phyloP scores from a whole-genome alignment of 352 stramenopile genomes.

The Phytophthora hybrid region DNA sequence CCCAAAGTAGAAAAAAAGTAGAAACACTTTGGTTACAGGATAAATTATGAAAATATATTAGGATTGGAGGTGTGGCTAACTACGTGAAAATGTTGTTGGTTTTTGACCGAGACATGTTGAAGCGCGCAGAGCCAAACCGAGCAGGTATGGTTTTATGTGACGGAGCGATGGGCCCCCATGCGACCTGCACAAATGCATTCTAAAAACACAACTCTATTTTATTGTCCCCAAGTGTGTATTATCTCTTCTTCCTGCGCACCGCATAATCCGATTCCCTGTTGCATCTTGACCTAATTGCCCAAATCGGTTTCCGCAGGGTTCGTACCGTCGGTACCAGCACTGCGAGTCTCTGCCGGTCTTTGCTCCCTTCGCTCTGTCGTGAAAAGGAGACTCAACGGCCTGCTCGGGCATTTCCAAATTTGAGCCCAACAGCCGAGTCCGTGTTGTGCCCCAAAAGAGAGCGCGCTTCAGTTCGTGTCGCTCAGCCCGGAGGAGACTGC shows the following conservation, averaged over 20 bases:
- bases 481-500: slow-evolving; percentile 27
- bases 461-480: not conserved
- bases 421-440: slow-evolving; percentile 22
- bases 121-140: slow-evolving; percentile 10
- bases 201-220: not conserved
- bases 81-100: slow-evolving; percentile 7
- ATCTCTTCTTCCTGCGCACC: not conserved
- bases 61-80: too few species aligned
- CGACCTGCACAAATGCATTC: not conserved
- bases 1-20: too few species aligned
- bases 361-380: slow-evolving; percentile 8
- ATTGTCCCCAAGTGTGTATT: not conserved
- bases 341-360: not conserved
- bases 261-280: not conserved
- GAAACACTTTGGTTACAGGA: too few species aligned
- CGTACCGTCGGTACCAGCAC: slow-evolving; percentile 26
- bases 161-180: not conserved
- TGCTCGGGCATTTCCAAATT: slow-evolving; percentile 23
- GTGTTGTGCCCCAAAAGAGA: not conserved
- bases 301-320: slow-evolving; percentile 1
- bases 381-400: slow-evolving; percentile 1
- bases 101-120: slow-evolving; percentile 30
- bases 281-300: not conserved
- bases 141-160: too few species aligned
- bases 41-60: too few species aligned